Evolutionary conservation across 345 rosid species (phyloP).

Genomic region (Camelina sativa): DNA sequence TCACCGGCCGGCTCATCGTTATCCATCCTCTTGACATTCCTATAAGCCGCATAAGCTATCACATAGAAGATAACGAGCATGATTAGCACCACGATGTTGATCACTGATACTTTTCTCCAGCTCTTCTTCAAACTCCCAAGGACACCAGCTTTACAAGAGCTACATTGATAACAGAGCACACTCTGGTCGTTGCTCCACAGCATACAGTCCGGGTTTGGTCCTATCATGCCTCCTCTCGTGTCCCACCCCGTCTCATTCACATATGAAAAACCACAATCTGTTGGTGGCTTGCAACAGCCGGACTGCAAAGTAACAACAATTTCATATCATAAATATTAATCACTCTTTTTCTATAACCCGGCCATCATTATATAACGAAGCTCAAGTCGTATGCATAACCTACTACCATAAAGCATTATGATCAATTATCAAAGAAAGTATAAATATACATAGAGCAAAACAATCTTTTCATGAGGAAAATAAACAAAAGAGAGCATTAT

Average conservation of each 20-base stretch:
- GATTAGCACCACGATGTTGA: slow-evolving; percentile 79
- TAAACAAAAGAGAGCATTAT: slow-evolving; percentile 26
- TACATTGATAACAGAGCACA: slow-evolving; percentile 72
- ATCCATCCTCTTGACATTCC: slow-evolving; percentile 85
- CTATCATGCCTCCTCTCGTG: slow-evolving; percentile 48
- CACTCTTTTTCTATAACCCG: not conserved
- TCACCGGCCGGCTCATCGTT: slow-evolving; percentile 81
- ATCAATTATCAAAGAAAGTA: not conserved
- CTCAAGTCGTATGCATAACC: not conserved
- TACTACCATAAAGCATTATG: slow-evolving; percentile 5
- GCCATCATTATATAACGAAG: not conserved
- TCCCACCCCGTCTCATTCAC: slow-evolving; percentile 79
- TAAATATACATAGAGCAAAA: slow-evolving; percentile 12
- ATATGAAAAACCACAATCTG: slow-evolving; percentile 73
- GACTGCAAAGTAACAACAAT: slow-evolving; percentile 52
- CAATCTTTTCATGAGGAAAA: slow-evolving; percentile 3
- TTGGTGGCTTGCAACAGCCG: slow-evolving; percentile 97
- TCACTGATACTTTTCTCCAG: slow-evolving; percentile 94
- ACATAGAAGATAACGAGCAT: slow-evolving; percentile 83
- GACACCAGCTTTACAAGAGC: slow-evolving; percentile 93
- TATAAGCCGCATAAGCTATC: slow-evolving; percentile 74
- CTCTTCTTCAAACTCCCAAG: slow-evolving; percentile 89
- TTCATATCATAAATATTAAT: not conserved
- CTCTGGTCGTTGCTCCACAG: slow-evolving; percentile 77
- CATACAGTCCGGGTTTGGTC: slow-evolving; percentile 60